Conservation (phyloP, 805 yeast species). For the Metschnikowia shivogae region DNA sequence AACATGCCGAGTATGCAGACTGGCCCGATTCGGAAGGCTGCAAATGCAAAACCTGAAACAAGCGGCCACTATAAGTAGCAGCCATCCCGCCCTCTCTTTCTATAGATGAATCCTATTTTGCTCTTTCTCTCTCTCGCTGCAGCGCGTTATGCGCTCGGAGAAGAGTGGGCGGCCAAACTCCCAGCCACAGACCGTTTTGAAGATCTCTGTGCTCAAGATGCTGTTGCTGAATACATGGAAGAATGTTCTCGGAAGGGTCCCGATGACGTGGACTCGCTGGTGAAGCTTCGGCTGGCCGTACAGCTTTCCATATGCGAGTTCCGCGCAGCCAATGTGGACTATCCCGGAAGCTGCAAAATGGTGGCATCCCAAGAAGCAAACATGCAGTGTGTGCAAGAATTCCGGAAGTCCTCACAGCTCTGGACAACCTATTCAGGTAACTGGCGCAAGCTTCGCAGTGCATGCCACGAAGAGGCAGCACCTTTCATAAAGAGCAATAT, state of each 20-base stretch:
- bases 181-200: not conserved
- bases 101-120: not conserved
- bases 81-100: too few species aligned
- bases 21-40: too few species aligned
- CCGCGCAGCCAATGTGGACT: constrained; percentile 39
- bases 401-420: constrained; percentile 51
- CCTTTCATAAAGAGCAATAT: constrained; percentile 53
- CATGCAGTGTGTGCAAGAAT: constrained; percentile 35
- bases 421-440: constrained; percentile 75
- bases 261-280: constrained; percentile 31
- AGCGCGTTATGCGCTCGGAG: constrained; percentile 1
- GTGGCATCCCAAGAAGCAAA: constrained; percentile 10
- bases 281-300: constrained; percentile 39
- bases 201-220: constrained; percentile 23
- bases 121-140: not conserved
- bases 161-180: not conserved
- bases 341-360: constrained; percentile 27
- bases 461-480: constrained; percentile 50
- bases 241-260: constrained; percentile 39
- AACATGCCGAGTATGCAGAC: not conserved
- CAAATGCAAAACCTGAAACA: too few species aligned
- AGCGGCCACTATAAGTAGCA: too few species aligned
- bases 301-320: constrained; percentile 54
- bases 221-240: constrained; percentile 37
- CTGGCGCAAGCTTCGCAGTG: constrained; percentile 47